Conservation (phyloP, 306 rosid species). For the Cicer judaicum region DNA sequence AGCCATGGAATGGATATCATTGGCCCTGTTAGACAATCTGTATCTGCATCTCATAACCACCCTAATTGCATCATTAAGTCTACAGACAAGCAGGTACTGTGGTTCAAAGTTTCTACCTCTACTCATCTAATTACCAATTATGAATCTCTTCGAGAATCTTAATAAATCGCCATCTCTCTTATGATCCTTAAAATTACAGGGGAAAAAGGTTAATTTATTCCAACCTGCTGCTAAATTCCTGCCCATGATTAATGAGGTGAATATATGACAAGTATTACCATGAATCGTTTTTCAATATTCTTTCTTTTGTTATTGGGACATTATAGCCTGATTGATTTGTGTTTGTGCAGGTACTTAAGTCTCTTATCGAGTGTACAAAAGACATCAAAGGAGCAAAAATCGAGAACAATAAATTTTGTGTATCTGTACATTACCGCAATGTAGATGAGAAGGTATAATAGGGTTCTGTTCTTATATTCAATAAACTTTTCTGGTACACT, state of each 20-base stretch:
- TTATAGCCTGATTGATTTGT: conserved; percentile 35
- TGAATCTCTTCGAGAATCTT: background rate
- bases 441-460: conserved; percentile 78
- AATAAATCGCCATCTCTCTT: background rate
- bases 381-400: conserved; percentile 80
- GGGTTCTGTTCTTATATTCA: conserved; percentile 30
- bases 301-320: conserved; percentile 11
- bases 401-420: conserved; percentile 88
- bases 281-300: conserved; percentile 22
- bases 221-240: conserved; percentile 92
- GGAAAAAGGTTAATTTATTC: conserved; percentile 80
- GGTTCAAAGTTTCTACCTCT: conserved; percentile 16
- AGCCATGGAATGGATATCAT: conserved; percentile 99
- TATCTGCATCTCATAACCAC: conserved; percentile 55
- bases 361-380: conserved; percentile 67
- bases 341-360: conserved; percentile 64
- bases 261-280: conserved; percentile 30
- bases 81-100: conserved; percentile 65
- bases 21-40: conserved; percentile 69
- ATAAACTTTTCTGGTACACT: conserved; percentile 5
- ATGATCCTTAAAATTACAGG: conserved; percentile 53
- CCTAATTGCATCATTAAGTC: conserved; percentile 52
- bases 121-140: background rate
- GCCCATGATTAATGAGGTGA: conserved; percentile 78
- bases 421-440: conserved; percentile 94